Evolutionary conservation across 139 green algal species (phyloP).

Genomic region (Chlamydomonas sphaeroides): DNA sequence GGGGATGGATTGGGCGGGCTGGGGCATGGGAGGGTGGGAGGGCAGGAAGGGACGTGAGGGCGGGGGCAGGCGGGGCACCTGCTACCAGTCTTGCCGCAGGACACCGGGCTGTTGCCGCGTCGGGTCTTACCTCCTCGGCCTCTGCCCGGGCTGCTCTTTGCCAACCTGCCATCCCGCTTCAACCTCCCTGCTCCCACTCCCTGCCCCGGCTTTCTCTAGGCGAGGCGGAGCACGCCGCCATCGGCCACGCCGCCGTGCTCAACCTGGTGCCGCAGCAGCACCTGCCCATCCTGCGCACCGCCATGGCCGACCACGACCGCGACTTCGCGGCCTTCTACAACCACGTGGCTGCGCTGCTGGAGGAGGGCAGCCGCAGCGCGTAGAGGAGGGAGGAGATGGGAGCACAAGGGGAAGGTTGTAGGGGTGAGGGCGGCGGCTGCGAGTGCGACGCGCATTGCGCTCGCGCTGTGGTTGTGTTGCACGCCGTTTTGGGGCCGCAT

Average conservation of each 20-base stretch:
- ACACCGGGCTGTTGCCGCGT: no score
- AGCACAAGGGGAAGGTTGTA: not conserved
- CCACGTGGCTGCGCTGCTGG: slow-evolving; percentile 81
- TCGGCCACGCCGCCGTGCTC: slow-evolving; percentile 89
- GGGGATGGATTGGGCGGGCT: no score
- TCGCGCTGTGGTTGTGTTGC: no score
- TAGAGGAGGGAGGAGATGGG: not conserved
- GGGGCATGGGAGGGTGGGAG: no score
- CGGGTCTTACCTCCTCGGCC: no score
- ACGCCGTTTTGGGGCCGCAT: no score
- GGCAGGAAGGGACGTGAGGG: not conserved
- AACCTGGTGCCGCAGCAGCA: slow-evolving; percentile 77
- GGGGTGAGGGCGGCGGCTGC: no score
- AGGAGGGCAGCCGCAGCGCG: slow-evolving; percentile 46
- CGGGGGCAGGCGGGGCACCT: not conserved
- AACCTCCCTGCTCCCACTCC: not conserved
- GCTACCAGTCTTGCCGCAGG: no score
- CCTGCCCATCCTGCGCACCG: slow-evolving; percentile 65
- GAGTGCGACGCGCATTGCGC: no score
- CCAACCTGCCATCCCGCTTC: no score
- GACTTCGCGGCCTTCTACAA: slow-evolving; percentile 96
- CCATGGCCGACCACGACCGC: slow-evolving; percentile 89
- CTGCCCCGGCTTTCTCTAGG: slow-evolving; percentile 50
- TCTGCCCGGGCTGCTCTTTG: no score
- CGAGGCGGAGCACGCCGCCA: slow-evolving; percentile 92